A percentile compares a stretch with the other conserved stretches of the same genome.
These are phyloP conservation scores for Pyrrhoderma lamaoense DNA, from an alignment of 1,284 basidiomycete species.

Conservation along the genomic window DNA sequence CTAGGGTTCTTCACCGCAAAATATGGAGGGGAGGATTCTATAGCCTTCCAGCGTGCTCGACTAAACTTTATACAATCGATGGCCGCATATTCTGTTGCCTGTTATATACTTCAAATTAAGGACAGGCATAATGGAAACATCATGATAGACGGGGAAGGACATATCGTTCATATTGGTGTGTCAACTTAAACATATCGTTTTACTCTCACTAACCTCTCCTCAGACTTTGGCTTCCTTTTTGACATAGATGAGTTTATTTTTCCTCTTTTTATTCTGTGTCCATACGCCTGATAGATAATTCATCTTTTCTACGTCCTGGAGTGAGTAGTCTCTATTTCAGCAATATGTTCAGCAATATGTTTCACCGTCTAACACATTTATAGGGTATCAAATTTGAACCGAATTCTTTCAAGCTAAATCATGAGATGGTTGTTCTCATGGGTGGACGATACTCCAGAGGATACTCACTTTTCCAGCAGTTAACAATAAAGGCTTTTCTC, in stretches of 20 bases:
- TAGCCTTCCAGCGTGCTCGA: slow-evolving; percentile 89
- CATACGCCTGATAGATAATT: slow-evolving; percentile 3
- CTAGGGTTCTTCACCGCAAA: slow-evolving; percentile 92
- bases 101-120: slow-evolving; percentile 96
- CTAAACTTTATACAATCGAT: slow-evolving; percentile 98
- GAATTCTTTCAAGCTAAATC: slow-evolving; percentile 94
- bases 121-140: slow-evolving; percentile 99
- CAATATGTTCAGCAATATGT: slow-evolving; percentile 19
- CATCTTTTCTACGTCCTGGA: slow-evolving; percentile 47
- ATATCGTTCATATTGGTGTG: slow-evolving; percentile 90
- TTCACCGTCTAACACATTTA: background rate
- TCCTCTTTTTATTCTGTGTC: background rate
- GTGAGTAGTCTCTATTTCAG: slow-evolving; percentile 34
- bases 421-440: slow-evolving; percentile 98
- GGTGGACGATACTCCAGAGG: slow-evolving; percentile 91
- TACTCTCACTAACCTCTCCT: slow-evolving; percentile 14
- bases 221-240: slow-evolving; percentile 97
- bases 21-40: slow-evolving; percentile 85
- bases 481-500: slow-evolving; percentile 95
- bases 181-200: slow-evolving; percentile 5
- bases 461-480: slow-evolving; percentile 87
- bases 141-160: slow-evolving; percentile 97
- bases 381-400: slow-evolving; percentile 97
- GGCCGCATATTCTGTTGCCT: slow-evolving; percentile 99
- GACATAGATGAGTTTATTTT: slow-evolving; percentile 84